Evolutionary conservation across 495 filamentous ascomycete genomes (phyloP).

Genomic region (Penicillium pulvis): DNA sequence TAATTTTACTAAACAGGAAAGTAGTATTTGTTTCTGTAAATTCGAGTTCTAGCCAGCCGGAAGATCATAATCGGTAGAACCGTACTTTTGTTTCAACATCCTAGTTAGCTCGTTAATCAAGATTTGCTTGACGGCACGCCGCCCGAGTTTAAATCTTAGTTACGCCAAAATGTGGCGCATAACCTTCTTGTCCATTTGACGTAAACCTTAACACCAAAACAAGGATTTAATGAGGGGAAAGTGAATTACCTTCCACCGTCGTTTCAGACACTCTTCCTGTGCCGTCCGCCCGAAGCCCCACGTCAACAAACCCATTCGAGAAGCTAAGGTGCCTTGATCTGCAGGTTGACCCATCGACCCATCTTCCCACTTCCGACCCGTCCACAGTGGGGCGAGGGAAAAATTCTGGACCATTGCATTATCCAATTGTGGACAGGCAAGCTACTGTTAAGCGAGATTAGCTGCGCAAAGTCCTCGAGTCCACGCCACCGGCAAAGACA

Average conservation of each 20-base stretch:
- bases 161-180: neutral
- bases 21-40: neutral
- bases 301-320: neutral
- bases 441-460: constrained; percentile 20
- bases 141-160: neutral
- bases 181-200: neutral
- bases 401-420: neutral
- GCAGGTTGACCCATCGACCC: constrained; percentile 10
- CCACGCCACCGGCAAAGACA: constrained; percentile 1
- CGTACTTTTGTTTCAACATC: neutral
- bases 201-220: neutral
- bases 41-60: neutral
- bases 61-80: neutral
- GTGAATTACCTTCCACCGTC: neutral
- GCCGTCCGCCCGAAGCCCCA: neutral
- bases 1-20: neutral
- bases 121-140: neutral
- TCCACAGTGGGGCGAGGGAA: constrained; percentile 4
- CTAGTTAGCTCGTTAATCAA: neutral
- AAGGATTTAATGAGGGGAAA: neutral
- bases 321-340: constrained; percentile 12
- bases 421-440: neutral
- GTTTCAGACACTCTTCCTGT: neutral
- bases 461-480: neutral
- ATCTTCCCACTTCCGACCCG: constrained; percentile 18